Percentiles rank a stretch among this genome's conserved stretches.
Evolutionary conservation across 306 rosid genomes (phyloP).

Genomic region (Nissolia schottii): DNA sequence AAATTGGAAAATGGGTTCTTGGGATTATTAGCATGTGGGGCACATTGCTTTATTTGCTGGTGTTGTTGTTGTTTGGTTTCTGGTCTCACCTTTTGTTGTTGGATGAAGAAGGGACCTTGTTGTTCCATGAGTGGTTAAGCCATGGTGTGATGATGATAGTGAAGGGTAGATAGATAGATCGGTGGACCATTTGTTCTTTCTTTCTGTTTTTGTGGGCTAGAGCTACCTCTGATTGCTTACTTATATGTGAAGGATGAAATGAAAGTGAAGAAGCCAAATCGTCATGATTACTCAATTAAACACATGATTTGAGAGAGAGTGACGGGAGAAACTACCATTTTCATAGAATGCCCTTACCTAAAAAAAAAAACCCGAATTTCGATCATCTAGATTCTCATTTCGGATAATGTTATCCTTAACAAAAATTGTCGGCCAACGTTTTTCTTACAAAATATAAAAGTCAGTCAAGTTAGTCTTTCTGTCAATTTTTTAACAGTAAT

Average conservation of each 20-base stretch:
- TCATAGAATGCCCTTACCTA: background rate
- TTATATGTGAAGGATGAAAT: conserved; percentile 32
- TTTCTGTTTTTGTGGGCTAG: conserved; percentile 6
- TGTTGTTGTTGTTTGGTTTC: conserved; percentile 31
- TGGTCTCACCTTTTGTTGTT: background rate
- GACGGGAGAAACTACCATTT: too few relatives aligned
- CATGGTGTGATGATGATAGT: conserved; percentile 41
- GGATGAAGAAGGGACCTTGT: conserved; percentile 32
- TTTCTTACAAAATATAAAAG: too few relatives aligned
- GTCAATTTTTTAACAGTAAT: too few relatives aligned
- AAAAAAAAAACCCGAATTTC: too few relatives aligned
- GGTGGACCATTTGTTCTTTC: conserved; percentile 25
- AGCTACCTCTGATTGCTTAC: conserved; percentile 15
- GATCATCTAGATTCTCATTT: too few relatives aligned
- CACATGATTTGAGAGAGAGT: conserved; percentile 17
- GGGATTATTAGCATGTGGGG: conserved; percentile 14
- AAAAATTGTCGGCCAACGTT: too few relatives aligned
- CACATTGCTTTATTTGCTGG: conserved; percentile 42
- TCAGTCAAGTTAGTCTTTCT: too few relatives aligned
- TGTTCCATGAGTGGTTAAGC: conserved; percentile 59
- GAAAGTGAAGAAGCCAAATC: background rate
- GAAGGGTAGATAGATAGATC: conserved; percentile 29
- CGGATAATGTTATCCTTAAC: too few relatives aligned
- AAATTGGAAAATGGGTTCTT: conserved; percentile 36
- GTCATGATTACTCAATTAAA: conserved; percentile 23